Percentiles rank a stretch among this genome's conserved stretches.
Conservation (phyloP, 768 basidiomycete genomes). For the Hypholoma fasciculare region DNA sequence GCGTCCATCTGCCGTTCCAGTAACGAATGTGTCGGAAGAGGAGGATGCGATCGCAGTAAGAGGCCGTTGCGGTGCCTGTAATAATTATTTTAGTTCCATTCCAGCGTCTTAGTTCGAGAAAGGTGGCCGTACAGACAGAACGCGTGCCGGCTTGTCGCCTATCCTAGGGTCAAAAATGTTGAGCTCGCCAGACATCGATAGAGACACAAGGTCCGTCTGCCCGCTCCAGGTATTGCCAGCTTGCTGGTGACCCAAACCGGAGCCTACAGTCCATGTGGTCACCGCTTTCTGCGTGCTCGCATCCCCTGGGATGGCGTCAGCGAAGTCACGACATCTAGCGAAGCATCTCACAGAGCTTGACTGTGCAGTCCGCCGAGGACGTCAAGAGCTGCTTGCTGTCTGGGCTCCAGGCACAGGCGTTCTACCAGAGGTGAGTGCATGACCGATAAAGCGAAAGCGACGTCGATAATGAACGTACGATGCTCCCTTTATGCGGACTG, state of each 20-base stretch:
- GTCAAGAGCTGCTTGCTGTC: conserved; percentile 76
- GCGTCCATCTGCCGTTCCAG: conserved; percentile 81
- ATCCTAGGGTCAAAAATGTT: conserved; percentile 80
- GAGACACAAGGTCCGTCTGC: conserved; percentile 69
- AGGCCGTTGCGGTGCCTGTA: conserved; percentile 77
- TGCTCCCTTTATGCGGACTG: conserved; percentile 69
- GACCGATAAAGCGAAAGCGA: not conserved
- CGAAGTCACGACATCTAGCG: not conserved
- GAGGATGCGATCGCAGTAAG: conserved; percentile 62
- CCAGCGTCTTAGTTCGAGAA: not conserved
- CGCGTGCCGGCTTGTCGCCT: conserved; percentile 56
- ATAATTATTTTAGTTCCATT: not conserved
- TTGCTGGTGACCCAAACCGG: conserved; percentile 80
- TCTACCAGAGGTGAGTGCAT: conserved; percentile 36
- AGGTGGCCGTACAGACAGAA: conserved; percentile 53
- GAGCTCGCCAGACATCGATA: conserved; percentile 81
- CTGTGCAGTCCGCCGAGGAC: conserved; percentile 83
- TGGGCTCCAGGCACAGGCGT: conserved; percentile 79
- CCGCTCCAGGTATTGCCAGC: conserved; percentile 86
- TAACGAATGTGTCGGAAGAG: conserved; percentile 64
- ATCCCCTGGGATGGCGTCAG: conserved; percentile 62
- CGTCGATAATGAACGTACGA: conserved; percentile 48
- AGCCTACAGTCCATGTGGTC: conserved; percentile 71
- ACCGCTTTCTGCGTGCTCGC: conserved; percentile 66
- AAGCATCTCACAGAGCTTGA: conserved; percentile 71